These are phyloP conservation scores for Cyanodermella asteris DNA, from an alignment of 2,329 filamentous ascomycete species.

Conservation along the genomic window DNA sequence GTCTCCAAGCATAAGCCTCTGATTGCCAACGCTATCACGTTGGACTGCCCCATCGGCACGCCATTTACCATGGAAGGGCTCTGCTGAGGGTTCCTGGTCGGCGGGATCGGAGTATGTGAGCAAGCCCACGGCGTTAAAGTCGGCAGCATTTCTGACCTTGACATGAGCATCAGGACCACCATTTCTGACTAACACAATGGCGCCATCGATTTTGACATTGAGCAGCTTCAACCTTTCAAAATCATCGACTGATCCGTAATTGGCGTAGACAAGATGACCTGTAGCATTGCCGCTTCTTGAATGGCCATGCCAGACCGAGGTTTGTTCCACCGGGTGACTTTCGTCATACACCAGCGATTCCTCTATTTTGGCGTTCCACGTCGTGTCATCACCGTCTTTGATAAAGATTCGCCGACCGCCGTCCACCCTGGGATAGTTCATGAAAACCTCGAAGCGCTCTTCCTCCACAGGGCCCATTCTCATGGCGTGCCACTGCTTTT, in stretches of 20 bases:
- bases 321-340: slow-evolving; percentile 38
- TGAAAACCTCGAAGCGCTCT: slow-evolving; percentile 68
- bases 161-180: slow-evolving; percentile 51
- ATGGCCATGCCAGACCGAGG: slow-evolving; percentile 66
- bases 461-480: slow-evolving; percentile 54
- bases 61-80: too few relatives aligned
- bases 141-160: slow-evolving; percentile 77
- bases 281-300: slow-evolving; percentile 71
- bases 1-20: slow-evolving; percentile 70
- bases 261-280: slow-evolving; percentile 75
- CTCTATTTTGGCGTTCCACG: slow-evolving; percentile 66
- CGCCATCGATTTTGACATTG: slow-evolving; percentile 52
- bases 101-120: slow-evolving; percentile 82
- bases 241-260: slow-evolving; percentile 71
- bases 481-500: slow-evolving; percentile 50
- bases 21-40: slow-evolving; percentile 58
- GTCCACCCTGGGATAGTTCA: slow-evolving; percentile 71
- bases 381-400: slow-evolving; percentile 42
- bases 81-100: too few relatives aligned
- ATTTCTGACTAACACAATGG: slow-evolving; percentile 67
- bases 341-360: slow-evolving; percentile 52
- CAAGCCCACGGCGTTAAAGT: slow-evolving; percentile 67
- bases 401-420: slow-evolving; percentile 66
- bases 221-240: slow-evolving; percentile 50
- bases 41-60: slow-evolving; percentile 70